Evolutionary conservation across 1,284 basidiomycete genomes (phyloP).

Genomic region (Cronartium quercuum): DNA sequence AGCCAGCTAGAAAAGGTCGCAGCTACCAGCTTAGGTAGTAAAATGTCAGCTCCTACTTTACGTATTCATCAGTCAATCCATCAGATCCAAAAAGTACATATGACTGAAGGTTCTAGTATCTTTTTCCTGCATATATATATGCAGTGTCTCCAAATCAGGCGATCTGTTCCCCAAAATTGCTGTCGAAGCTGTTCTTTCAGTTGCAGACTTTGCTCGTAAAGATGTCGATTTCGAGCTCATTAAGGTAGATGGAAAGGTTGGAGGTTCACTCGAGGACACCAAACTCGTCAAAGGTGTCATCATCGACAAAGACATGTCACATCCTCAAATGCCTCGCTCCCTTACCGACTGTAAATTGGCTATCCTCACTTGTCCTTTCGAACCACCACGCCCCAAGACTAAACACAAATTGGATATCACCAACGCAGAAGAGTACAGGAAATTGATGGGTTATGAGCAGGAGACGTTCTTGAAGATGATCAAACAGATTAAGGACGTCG

Average conservation of each 20-base stretch:
- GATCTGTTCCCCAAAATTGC: slow-evolving; percentile 94
- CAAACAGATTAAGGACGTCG: slow-evolving; percentile 91
- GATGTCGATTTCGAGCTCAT: slow-evolving; percentile 98
- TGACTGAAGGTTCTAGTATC: background rate
- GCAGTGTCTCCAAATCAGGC: slow-evolving; percentile 90
- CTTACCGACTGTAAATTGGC: slow-evolving; percentile 86
- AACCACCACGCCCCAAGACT: slow-evolving; percentile 96
- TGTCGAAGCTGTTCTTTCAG: slow-evolving; percentile 88
- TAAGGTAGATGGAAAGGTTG: slow-evolving; percentile 98
- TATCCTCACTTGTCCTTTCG: slow-evolving; percentile 97
- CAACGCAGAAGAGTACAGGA: slow-evolving; percentile 94
- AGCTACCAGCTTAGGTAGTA: slow-evolving; percentile 91
- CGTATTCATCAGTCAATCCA: background rate
- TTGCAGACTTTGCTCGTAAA: slow-evolving; percentile 86
- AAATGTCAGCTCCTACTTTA: slow-evolving; percentile 65
- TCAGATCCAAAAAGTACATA: background rate
- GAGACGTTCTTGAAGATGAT: slow-evolving; percentile 97
- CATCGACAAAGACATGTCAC: slow-evolving; percentile 98
- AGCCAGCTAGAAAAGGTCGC: slow-evolving; percentile 86
- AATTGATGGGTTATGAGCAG: slow-evolving; percentile 88
- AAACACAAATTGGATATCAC: slow-evolving; percentile 99
- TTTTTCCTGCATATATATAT: background rate
- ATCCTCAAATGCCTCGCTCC: slow-evolving; percentile 89
- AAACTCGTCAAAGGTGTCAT: slow-evolving; percentile 88
- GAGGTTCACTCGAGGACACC: slow-evolving; percentile 91